These are phyloP conservation scores for Lunularia cruciata DNA, from an alignment of 225 moss, liverwort and hornwort species.

Conservation along the genomic window DNA sequence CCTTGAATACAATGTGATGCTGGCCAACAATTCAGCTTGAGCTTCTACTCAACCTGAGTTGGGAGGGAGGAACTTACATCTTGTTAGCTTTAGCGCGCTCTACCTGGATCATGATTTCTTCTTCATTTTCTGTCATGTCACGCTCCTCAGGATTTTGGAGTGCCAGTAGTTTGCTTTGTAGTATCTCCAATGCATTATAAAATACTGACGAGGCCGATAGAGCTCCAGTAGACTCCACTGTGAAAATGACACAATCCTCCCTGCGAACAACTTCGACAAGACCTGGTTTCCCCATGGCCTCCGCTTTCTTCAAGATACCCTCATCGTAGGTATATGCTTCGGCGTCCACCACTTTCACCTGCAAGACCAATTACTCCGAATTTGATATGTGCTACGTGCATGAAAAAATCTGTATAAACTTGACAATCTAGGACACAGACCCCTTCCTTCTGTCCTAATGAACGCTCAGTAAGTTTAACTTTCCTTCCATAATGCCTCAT, in stretches of 20 bases:
- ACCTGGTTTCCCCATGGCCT: constrained; percentile 93
- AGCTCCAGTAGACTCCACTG: constrained; percentile 90
- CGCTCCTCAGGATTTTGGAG: constrained; percentile 69
- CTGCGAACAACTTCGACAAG: constrained; percentile 78
- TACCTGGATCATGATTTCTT: constrained; percentile 30
- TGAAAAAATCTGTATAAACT: too few species aligned
- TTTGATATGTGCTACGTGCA: not conserved
- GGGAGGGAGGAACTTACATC: constrained; percentile 10
- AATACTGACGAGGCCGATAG: constrained; percentile 75
- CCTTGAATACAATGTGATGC: not conserved
- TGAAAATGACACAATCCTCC: constrained; percentile 89
- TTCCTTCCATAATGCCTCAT: too few species aligned
- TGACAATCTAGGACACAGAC: too few species aligned
- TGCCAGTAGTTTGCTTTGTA: constrained; percentile 71
- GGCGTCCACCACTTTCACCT: constrained; percentile 75
- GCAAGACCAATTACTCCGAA: constrained; percentile 3
- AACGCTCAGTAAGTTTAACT: too few species aligned
- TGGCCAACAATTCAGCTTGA: not conserved
- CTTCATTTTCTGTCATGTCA: constrained; percentile 52
- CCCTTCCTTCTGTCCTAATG: too few species aligned
- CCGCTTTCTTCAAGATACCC: constrained; percentile 82
- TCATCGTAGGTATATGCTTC: constrained; percentile 89
- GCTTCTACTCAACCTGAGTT: not conserved
- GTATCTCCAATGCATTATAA: constrained; percentile 74
- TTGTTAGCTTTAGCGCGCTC: constrained; percentile 3